Evolutionary conservation across 495 filamentous ascomycete species (phyloP), one percentile per base, ranked within the genome.

Genomic region (Pyrenopolyporus hunteri): DNA sequence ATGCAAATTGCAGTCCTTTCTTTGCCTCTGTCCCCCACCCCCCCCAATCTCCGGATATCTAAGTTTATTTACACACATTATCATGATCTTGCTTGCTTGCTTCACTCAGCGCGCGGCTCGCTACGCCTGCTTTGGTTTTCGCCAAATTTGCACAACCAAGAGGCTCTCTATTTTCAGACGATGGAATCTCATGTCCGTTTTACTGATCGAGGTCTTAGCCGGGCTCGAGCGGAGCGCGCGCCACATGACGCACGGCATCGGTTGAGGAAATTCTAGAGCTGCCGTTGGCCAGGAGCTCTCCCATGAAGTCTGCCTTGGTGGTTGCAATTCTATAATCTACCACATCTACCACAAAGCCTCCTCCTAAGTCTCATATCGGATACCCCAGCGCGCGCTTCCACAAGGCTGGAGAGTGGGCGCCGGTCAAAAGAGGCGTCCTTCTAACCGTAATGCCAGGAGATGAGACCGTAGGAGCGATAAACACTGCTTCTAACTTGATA

Each of bases 81-180:
- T n/a, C n/a, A n/a, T n/a, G n/a, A n/a, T n/a, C n/a, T n/a, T 50
- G 11, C 13, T 22, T 36, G n/a, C 22, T 33, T 60, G 64, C 59
- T 67, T 67, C 64, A 64, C 43, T 55, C 64, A 63, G 64, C 64
- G 64, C 64, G 64, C 64, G 64, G 64, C 25, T 67, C 64, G 64
- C 45, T 32, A 31, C 29, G 26, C 7, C 44, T 55, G 54, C 49
- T 56, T 64, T 49, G 28, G 35, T 52, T 58, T 47, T 59, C 59
- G 25, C 57, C 23, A 55, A 16, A 23, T 43, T 48, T 52, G 39
- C 40, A 57, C 56, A 59, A 52, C 32, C 43, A 59, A 52, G n/a
- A 59, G 49, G 54, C 14, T 51, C 10, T 51, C 57, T 61, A 43
- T 43, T 40, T 57, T 29, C 50, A 56, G 44, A 61, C 52, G 57